Evolutionary conservation across 2,329 filamentous ascomycete species (phyloP), one percentile per base, ranked within the genome.

Genomic region (Lachnellula cervina): DNA sequence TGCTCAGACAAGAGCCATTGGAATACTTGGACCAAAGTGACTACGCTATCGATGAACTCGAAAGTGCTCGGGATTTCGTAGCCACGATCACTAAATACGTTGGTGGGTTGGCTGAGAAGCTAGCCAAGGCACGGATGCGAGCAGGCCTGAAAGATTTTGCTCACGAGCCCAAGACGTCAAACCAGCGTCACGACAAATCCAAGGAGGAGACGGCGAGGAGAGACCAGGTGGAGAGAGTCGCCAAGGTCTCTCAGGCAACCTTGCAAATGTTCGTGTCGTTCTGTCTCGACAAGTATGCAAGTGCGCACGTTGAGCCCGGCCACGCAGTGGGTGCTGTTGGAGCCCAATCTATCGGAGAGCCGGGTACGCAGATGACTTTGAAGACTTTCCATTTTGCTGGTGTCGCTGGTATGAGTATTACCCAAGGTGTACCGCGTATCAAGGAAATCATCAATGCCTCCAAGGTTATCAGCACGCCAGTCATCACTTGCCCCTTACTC

Each of bases 401-500:
- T 88, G 94, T 99, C 61, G 94, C 94, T 44, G 93, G 93, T 71
- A 97, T 99, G 94, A 96, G 90, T 80, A 96, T 99, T 69, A 99
- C 94, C 0, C 90, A 97, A 69, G 94, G 94, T 89, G 94, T 99
- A 6, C 94, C 94, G 1, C 93, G 94, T 86, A 99, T 99, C 77
- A 99, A 99, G 76, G 94, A 99, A 79, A 99, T 99, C 64, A 99
- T 99, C 84, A 99, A 99, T 74, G 94, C 94, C 5, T 96, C 91
- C 8, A 96, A 91, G 71, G 78, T 79, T 49, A 99, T 99, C 73
- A 95, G 89, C 71, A 99, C 94, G 0, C 94, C 94, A 0, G 88
- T 99, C 69, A 96, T 99, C 64, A 85, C 83, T 5, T 97, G 94
- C 67, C 87, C 89, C 4, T 78, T 97, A 5, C 80, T 90, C 61